A percentile compares a stretch with the other conserved stretches of the same genome.
Conservation (phyloP, 768 basidiomycete genomes). For the Pleurotus eryngii region DNA sequence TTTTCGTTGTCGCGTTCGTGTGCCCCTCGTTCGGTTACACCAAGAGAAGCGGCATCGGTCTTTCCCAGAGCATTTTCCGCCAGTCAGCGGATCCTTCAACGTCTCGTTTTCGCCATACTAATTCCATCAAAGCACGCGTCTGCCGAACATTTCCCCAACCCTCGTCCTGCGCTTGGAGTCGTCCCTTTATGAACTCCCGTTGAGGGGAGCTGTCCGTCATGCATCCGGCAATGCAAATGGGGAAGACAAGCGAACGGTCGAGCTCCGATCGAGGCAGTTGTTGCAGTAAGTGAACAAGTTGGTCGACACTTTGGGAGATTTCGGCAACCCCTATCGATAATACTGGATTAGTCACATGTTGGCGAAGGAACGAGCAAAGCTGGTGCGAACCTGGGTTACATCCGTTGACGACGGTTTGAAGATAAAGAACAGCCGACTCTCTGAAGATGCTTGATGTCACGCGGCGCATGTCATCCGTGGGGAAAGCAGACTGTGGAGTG, state of each 20-base stretch:
- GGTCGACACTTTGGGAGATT: constrained; percentile 55
- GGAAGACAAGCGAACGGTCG: constrained; percentile 70
- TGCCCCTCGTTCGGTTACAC: constrained; percentile 29
- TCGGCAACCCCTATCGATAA: constrained; percentile 59
- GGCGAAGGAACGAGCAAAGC: not conserved
- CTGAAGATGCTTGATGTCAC: constrained; percentile 56
- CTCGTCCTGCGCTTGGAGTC: constrained; percentile 52
- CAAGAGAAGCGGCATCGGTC: constrained; percentile 46
- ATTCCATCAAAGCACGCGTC: constrained; percentile 59
- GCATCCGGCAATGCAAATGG: constrained; percentile 70
- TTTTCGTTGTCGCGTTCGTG: not conserved
- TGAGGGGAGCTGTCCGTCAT: constrained; percentile 63
- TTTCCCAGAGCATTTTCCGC: constrained; percentile 55
- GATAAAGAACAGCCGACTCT: constrained; percentile 63
- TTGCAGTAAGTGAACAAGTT: constrained; percentile 49
- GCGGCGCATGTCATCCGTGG: constrained; percentile 43
- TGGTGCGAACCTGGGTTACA: constrained; percentile 59
- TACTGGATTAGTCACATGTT: constrained; percentile 6
- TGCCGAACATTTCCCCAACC: constrained; percentile 60
- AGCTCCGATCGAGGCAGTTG: constrained; percentile 54
- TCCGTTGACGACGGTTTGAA: constrained; percentile 70
- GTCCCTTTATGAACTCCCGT: constrained; percentile 56
- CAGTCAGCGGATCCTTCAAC: constrained; percentile 46
- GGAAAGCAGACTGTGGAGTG: constrained; percentile 22
- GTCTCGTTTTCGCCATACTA: constrained; percentile 67